Percentiles rank a stretch among this genome's conserved stretches.
Evolutionary conservation across 495 filamentous ascomycete genomes (phyloP).

Genomic region (Thermothielavioides terrestris): DNA sequence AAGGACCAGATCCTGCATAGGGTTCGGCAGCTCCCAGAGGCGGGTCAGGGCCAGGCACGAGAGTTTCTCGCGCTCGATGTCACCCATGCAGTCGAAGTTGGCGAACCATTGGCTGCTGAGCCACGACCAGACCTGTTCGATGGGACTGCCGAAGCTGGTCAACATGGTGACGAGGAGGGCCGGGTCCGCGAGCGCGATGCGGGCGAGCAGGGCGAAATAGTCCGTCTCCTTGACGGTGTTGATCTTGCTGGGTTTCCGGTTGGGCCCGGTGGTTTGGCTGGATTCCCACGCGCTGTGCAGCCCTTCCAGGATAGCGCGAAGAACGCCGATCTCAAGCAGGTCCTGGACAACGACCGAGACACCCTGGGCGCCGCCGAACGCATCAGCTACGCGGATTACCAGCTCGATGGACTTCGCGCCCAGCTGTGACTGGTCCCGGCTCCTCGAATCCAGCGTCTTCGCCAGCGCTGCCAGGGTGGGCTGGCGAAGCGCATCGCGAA

Average conservation of each 20-base stretch:
- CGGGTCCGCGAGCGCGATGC: conserved; percentile 64
- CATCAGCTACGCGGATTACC: conserved; percentile 59
- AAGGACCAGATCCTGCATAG: conserved; percentile 41
- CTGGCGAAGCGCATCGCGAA: conserved; percentile 53
- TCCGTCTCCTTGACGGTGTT: conserved; percentile 66
- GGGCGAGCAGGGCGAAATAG: conserved; percentile 75
- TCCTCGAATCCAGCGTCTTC: conserved; percentile 49
- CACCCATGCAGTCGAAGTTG: conserved; percentile 74
- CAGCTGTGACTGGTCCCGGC: conserved; percentile 55
- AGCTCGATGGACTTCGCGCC: conserved; percentile 61
- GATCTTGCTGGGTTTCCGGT: conserved; percentile 51
- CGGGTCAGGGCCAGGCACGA: conserved; percentile 73
- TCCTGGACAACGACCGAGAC: conserved; percentile 57
- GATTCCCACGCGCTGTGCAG: conserved; percentile 63
- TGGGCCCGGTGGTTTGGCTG: conserved; percentile 69
- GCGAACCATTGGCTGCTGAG: conserved; percentile 79
- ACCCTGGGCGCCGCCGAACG: conserved; percentile 57
- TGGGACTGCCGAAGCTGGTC: conserved; percentile 27
- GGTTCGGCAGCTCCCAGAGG: conserved; percentile 56
- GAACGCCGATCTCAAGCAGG: conserved; percentile 58
- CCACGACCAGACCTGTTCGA: conserved; percentile 56
- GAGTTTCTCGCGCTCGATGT: conserved; percentile 68
- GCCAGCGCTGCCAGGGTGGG: conserved; percentile 51
- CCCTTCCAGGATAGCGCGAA: conserved; percentile 57
- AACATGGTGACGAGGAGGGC: conserved; percentile 54